Conservation (phyloP, 2,329 filamentous ascomycete genomes). For the Beauveria sp. region DNA sequence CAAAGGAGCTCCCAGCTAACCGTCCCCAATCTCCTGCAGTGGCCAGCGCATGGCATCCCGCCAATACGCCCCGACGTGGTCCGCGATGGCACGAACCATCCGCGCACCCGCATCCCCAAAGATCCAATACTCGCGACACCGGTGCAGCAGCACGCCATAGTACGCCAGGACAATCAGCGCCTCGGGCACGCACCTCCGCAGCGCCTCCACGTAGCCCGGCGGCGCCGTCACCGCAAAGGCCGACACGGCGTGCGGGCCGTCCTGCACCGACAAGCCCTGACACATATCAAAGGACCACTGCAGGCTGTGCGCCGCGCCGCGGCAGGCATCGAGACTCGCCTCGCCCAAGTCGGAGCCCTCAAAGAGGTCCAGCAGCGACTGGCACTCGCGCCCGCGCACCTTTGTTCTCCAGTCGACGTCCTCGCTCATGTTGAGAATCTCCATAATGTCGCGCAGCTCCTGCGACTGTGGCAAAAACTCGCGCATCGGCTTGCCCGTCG, state of each 20-base stretch:
- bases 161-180: slow-evolving; percentile 41
- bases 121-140: slow-evolving; percentile 31
- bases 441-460: slow-evolving; percentile 22
- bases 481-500: slow-evolving; percentile 26
- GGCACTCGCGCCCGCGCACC: slow-evolving; percentile 20
- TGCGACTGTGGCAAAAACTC: slow-evolving; percentile 27
- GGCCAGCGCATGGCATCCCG: slow-evolving; percentile 26
- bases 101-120: slow-evolving; percentile 26
- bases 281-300: slow-evolving; percentile 29
- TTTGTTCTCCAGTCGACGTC: slow-evolving; percentile 11
- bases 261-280: slow-evolving; percentile 17
- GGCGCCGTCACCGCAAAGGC: slow-evolving; percentile 26
- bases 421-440: slow-evolving; percentile 16
- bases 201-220: slow-evolving; percentile 26
- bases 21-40: slow-evolving; percentile 20
- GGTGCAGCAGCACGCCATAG: slow-evolving; percentile 41
- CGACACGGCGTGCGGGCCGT: slow-evolving; percentile 23
- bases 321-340: slow-evolving; percentile 22
- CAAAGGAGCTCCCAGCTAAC: neutral
- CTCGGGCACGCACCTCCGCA: slow-evolving; percentile 29
- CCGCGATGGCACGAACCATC: slow-evolving; percentile 24
- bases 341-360: slow-evolving; percentile 23
- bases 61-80: slow-evolving; percentile 27
- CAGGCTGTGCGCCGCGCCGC: slow-evolving; percentile 20
- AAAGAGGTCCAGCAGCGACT: slow-evolving; percentile 21